Evolutionary conservation across 2,329 filamentous ascomycete genomes (phyloP), one percentile per base, ranked within the genome.

Genomic region (Phaeoacremonium minimum): DNA sequence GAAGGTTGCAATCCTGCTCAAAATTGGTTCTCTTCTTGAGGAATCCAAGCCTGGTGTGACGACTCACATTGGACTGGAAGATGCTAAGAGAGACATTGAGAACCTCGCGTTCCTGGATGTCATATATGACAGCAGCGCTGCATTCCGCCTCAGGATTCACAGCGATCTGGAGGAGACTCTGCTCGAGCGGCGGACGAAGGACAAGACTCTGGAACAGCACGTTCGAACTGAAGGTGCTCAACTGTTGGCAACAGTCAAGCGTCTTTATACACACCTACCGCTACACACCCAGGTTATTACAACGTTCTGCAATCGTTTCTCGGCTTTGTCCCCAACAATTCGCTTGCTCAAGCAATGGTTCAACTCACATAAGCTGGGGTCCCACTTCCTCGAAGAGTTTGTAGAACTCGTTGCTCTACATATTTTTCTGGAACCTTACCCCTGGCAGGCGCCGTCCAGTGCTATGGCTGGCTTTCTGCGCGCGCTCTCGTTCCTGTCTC

Each of bases 301-400:
- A 36, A 88, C 83, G 1, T 79, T 89, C 36, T 88, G 83, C 60
- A 95, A 87, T 1, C 79, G 88, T 4, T 83, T 88, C 47, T 83
- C 84, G 2, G 73, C 87, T 1, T 68, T 98, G 6, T 94, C 89
- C 1, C 78, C 83, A 3, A 84, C 89, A 0, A 87, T 96, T 43
- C 81, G 91, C 14, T 69, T 97, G 3, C 73, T 86, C 30, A 97
- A 97, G 66, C 77, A 81, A 52, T 98, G 93, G 93, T 93, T 95
- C 59, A 75, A 79, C 45, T 74, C 76, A 3, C 93, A 98, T 57
- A 82, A 94, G 47, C 77, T 98, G 7, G 69, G 77, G 4, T 73
- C 73, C 12, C 86, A 96, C 57, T 72, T 97, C 47, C 71, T 75
- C 18, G 80, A 87, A 20, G 88, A 95, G 56, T 67, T 95, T 31